A percentile compares a stretch with the other conserved stretches of the same genome.
Evolutionary conservation across 257 asterid genomes (phyloP).

Genomic region (Cruciata laevipes): DNA sequence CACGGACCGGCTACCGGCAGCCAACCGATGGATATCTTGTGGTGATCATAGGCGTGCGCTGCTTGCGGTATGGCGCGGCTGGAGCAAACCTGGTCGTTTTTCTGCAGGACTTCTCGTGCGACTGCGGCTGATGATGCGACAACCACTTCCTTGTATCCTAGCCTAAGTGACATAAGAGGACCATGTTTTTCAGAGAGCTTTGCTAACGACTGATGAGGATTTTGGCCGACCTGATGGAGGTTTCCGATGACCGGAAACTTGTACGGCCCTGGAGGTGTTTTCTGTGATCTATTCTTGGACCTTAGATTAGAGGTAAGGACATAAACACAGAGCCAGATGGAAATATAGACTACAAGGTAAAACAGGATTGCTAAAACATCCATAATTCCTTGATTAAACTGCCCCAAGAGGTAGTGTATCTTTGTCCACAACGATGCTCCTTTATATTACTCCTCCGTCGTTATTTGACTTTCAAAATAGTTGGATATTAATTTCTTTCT

Average conservation of each 20-base stretch:
- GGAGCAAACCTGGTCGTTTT: conserved; percentile 18
- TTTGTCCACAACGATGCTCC: no score
- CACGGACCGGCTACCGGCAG: conserved; percentile 13
- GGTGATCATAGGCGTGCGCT: neutral
- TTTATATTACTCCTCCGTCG: no score
- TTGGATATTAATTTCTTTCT: no score
- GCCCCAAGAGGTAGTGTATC: no score
- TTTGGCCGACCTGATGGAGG: conserved; percentile 15
- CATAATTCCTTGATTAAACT: neutral
- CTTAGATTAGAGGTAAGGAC: conserved; percentile 9
- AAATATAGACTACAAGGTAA: neutral
- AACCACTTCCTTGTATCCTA: conserved; percentile 18
- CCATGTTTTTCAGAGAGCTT: conserved; percentile 25
- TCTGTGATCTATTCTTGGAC: conserved; percentile 1
- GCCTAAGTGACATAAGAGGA: conserved; percentile 31
- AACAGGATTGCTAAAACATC: neutral
- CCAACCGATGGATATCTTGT: conserved; percentile 17
- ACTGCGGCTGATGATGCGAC: conserved; percentile 22
- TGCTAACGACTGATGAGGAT: conserved; percentile 18
- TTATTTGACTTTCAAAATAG: no score
- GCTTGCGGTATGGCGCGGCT: conserved; percentile 6
- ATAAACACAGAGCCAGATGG: neutral
- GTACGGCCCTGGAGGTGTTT: conserved; percentile 18
- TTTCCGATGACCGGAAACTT: conserved; percentile 21
- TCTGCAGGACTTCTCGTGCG: conserved; percentile 23